phyloP scores from a whole-genome alignment of 495 filamentous ascomycete genomes.

The Xylaria grammica region DNA sequence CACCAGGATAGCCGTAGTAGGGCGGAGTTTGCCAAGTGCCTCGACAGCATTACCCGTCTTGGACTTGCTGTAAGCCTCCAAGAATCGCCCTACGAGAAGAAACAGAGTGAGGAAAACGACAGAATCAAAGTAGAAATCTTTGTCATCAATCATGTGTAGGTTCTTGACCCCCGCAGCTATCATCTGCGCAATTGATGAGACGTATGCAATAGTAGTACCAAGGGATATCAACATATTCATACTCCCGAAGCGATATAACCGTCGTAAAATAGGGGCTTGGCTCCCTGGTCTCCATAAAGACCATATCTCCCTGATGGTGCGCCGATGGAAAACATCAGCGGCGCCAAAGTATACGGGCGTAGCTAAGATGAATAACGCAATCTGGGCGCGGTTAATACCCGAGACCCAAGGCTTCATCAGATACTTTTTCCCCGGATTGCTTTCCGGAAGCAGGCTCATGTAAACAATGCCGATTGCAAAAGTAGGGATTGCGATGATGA shows the following conservation, averaged over 20 bases:
- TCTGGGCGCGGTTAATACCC: constrained; percentile 76
- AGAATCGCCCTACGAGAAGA: constrained; percentile 74
- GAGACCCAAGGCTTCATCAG: constrained; percentile 76
- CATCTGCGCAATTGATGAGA: constrained; percentile 80
- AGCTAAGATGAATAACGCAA: constrained; percentile 82
- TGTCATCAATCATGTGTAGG: constrained; percentile 45
- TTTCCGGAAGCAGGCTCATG: constrained; percentile 76
- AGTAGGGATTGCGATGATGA: constrained; percentile 80
- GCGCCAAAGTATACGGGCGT: constrained; percentile 91
- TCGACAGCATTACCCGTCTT: constrained; percentile 89
- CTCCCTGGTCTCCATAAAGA: constrained; percentile 83
- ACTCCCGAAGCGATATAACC: constrained; percentile 92
- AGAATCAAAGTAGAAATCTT: constrained; percentile 86
- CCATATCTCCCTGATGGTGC: constrained; percentile 78
- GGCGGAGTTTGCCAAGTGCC: constrained; percentile 76
- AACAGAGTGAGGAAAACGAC: constrained; percentile 95
- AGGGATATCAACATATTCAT: constrained; percentile 95
- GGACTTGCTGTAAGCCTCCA: constrained; percentile 93
- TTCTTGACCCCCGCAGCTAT: constrained; percentile 65
- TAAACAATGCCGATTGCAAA: constrained; percentile 90
- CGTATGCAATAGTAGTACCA: constrained; percentile 87
- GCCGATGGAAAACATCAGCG: constrained; percentile 83
- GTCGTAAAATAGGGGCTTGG: constrained; percentile 70
- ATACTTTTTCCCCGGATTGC: constrained; percentile 61
- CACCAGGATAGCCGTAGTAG: constrained; percentile 77